phyloP scores from a whole-genome alignment of 2,329 filamentous ascomycete species.

The Coniochaeta prunicola region DNA sequence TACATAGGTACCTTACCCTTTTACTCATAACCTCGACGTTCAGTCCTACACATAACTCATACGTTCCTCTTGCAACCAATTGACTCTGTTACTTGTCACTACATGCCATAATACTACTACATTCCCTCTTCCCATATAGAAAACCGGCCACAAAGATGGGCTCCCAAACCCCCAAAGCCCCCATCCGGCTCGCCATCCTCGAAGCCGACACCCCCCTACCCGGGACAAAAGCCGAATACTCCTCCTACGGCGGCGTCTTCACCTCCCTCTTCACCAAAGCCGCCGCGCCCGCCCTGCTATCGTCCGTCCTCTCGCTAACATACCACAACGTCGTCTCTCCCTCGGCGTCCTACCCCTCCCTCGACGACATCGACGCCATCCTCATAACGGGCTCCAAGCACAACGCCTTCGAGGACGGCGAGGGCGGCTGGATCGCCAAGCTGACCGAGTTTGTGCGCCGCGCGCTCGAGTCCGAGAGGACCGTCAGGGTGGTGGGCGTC shows the following conservation, averaged over 20 bases:
- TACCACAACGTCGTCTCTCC: slow-evolving; percentile 63
- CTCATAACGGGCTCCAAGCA: slow-evolving; percentile 71
- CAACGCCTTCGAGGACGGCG: slow-evolving; percentile 64
- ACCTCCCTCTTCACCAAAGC: slow-evolving; percentile 49
- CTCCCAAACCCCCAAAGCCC: slow-evolving; percentile 22
- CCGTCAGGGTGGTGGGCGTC: slow-evolving; percentile 67
- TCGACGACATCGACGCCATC: slow-evolving; percentile 73
- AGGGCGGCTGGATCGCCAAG: slow-evolving; percentile 61
- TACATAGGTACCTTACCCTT: too few relatives aligned
- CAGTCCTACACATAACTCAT: neutral
- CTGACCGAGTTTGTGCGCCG: slow-evolving; percentile 62
- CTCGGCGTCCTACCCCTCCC: slow-evolving; percentile 56
- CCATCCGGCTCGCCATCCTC: slow-evolving; percentile 75
- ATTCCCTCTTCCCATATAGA: neutral
- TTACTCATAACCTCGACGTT: too few relatives aligned
- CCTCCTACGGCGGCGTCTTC: slow-evolving; percentile 68
- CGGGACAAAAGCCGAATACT: slow-evolving; percentile 55
- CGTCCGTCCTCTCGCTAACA: slow-evolving; percentile 48
- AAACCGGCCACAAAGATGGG: slow-evolving; percentile 7
- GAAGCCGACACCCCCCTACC: slow-evolving; percentile 77
- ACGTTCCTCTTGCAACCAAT: neutral
- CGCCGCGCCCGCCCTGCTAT: slow-evolving; percentile 34
- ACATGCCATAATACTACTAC: neutral
- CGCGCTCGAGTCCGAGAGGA: slow-evolving; percentile 45
- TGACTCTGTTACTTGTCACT: neutral